A percentile compares a stretch with the other conserved stretches of the same genome.
phyloP scores from a whole-genome alignment of 257 asterid genomes.

The Jacaranda mimosifolia region DNA sequence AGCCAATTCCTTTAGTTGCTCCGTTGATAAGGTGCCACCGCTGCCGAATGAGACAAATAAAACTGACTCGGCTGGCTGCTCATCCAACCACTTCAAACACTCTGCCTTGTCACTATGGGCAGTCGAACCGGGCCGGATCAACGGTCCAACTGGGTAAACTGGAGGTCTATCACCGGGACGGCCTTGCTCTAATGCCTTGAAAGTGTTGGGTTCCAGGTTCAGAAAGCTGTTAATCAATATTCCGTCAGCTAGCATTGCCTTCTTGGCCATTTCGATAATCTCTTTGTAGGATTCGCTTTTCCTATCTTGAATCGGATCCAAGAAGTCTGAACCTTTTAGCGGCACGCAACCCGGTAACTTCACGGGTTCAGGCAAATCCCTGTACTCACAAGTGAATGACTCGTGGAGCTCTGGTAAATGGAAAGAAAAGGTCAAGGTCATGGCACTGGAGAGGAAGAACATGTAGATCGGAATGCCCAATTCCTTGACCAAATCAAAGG shows the following conservation, averaged over 20 bases:
- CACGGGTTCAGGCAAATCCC: constrained; percentile 55
- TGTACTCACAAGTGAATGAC: constrained; percentile 45
- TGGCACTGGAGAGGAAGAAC: constrained; percentile 55
- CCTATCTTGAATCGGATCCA: constrained; percentile 53
- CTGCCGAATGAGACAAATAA: no score
- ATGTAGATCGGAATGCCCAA: constrained; percentile 47
- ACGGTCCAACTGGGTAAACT: no score
- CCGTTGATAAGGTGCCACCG: constrained; percentile 38
- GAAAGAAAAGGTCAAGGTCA: constrained; percentile 48
- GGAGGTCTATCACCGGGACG: not conserved
- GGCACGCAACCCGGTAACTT: constrained; percentile 67
- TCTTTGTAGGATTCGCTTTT: constrained; percentile 46
- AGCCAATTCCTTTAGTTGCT: constrained; percentile 52
- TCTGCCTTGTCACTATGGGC: no score
- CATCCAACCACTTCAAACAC: no score
- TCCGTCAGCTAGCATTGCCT: constrained; percentile 56
- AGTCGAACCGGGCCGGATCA: no score
- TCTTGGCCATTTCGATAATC: constrained; percentile 40
- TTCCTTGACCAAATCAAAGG: constrained; percentile 52
- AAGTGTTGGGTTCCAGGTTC: constrained; percentile 55
- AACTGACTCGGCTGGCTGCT: no score
- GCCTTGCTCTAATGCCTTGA: constrained; percentile 40
- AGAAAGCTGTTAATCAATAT: constrained; percentile 54
- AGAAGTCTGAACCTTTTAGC: constrained; percentile 51
- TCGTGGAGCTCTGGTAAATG: constrained; percentile 50